Base-by-base conservation (phyloP, 148 eudicot genomes). In the Camellia sinensis region DNA sequence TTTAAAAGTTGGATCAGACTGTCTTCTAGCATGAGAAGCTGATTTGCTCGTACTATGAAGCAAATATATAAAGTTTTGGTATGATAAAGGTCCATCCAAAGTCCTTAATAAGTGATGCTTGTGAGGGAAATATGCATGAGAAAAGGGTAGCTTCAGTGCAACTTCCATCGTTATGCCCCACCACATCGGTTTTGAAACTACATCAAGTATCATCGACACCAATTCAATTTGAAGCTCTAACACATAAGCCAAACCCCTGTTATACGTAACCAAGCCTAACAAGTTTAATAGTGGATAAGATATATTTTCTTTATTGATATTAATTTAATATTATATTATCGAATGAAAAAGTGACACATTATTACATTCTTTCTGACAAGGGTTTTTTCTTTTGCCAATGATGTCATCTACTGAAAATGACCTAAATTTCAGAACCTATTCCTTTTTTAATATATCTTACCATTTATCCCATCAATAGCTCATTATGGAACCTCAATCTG, bases 241-340 rank as follows among this genome's bases (percentile, higher is more conserved):
- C 10, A 88, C 79, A 78, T 85, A 85, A 80, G 84, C 87, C 84
- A 84, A 72, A 65, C 93, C 93, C 91, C 93, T 90, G 91, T 79
- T 63, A 83, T 77, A 75, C 56, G 71, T 79, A 76, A 68, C 75
- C 81, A 89, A 80, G 12, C 80, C 83, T 75, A 76, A 61, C 56
- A 73, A 21, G 52, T 80, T 83, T 50, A 71, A 44, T n/a, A 40
- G 65, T 46, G 71, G 29, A 82, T 72, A 64, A 71, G 71, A 82
- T 54, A 65, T 67, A 65, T 53, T 11, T 53, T 53, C 56, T 53
- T 53, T 53, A 53, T 53, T 2, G 9, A 53, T 53, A 53, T 41
- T 40, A 41, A 40, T 71, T 14, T 18, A 7, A 53, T 6, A 53
- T 53, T 11, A 53, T 53, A 11, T 11, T 53, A 53, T n/a, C 8